Conservation (phyloP, 2,329 filamentous ascomycete genomes). For the Fusarium camptoceras region DNA sequence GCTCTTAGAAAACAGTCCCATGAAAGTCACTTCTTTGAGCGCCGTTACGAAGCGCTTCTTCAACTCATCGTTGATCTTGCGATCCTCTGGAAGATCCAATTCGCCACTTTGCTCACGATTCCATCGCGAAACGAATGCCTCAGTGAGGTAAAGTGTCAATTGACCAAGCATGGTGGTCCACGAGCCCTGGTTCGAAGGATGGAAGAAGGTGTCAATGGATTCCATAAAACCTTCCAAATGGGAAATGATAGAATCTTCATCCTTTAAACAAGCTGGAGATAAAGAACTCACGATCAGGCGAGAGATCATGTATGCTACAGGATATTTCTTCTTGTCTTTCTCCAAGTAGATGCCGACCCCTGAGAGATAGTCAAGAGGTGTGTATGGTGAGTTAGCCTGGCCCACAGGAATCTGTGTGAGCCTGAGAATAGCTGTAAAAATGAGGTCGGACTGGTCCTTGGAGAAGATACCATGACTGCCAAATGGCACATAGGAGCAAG, state of each 20-base stretch:
- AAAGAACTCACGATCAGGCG: conserved; percentile 93
- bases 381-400: conserved; percentile 93
- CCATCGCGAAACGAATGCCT: conserved; percentile 98
- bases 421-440: conserved; percentile 91
- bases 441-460: conserved; percentile 87
- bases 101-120: conserved; percentile 95
- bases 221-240: conserved; percentile 92
- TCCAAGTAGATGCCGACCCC: conserved; percentile 89
- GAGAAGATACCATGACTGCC: conserved; percentile 91
- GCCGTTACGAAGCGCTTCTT: conserved; percentile 91
- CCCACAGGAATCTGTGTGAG: conserved; percentile 96
- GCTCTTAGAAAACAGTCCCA: conserved; percentile 98
- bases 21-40: conserved; percentile 92
- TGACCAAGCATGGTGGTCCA: conserved; percentile 95
- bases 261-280: conserved; percentile 82
- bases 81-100: conserved; percentile 83
- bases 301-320: conserved; percentile 90
- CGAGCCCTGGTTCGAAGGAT: conserved; percentile 91
- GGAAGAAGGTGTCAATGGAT: conserved; percentile 97
- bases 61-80: conserved; percentile 81
- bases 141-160: conserved; percentile 89
- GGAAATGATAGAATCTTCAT: conserved; percentile 82
- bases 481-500: conserved; percentile 80
- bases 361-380: conserved; percentile 82
- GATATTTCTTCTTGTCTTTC: conserved; percentile 93